These are phyloP conservation scores for Phaseolus coccineus DNA, from an alignment of 331 rosid genomes.

Conservation along the genomic window DNA sequence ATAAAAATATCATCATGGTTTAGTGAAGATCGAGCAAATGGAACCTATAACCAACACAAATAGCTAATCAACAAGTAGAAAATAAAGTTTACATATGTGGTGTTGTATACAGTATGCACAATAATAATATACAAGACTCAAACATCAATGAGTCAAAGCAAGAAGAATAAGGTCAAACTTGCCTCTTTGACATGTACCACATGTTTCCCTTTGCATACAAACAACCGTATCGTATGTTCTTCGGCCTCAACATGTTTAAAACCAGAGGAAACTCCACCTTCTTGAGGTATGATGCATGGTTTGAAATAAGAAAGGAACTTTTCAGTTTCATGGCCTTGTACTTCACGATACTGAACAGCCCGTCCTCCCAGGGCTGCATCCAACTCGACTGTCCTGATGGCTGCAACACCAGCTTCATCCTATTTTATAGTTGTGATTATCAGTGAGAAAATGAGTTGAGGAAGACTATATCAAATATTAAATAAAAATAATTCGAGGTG, in stretches of 20 bases:
- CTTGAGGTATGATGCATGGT: constrained; percentile 97
- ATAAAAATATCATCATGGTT: constrained; percentile 94
- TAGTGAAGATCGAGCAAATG: constrained; percentile 91
- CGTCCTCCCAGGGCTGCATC: constrained; percentile 99
- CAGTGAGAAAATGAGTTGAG: constrained; percentile 31
- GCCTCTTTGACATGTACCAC: constrained; percentile 98
- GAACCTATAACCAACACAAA: constrained; percentile 69
- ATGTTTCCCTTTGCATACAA: constrained; percentile 91
- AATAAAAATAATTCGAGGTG: constrained; percentile 14
- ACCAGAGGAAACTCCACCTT: constrained; percentile 96
- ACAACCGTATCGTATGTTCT: constrained; percentile 78
- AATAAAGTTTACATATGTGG: constrained; percentile 17
- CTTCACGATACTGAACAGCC: constrained; percentile 98
- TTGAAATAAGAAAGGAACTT: constrained; percentile 91
- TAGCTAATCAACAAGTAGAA: constrained; percentile 42
- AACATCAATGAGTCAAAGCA: constrained; percentile 47
- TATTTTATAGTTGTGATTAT: constrained; percentile 52
- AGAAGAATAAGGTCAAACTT: constrained; percentile 54
- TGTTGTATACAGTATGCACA: constrained; percentile 5
- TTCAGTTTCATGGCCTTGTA: constrained; percentile 96
- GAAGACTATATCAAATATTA: constrained; percentile 32
- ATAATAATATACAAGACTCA: constrained; percentile 38
- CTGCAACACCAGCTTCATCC: constrained; percentile 99
- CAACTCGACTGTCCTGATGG: constrained; percentile 93
- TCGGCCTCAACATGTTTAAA: constrained; percentile 93